Percentiles rank a stretch among this genome's conserved stretches.
Evolutionary conservation across 179 eudicot genomes (phyloP).

Genomic region (Sideroxylon spinosum): DNA sequence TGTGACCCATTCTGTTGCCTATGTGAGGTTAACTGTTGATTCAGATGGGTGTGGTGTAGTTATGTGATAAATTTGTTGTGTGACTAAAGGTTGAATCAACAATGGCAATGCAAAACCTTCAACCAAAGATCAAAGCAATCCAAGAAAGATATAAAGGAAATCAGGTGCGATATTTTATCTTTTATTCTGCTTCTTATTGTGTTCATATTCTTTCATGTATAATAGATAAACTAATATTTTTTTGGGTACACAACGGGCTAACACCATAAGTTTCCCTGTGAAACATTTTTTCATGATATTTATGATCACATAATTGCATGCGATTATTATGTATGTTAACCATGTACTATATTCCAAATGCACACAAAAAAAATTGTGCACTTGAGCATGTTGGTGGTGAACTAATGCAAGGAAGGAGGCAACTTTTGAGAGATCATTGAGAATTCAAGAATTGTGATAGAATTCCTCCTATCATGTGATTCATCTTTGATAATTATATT

Average conservation of each 20-base stretch:
- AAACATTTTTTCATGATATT: neutral
- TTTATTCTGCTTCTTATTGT: constrained; percentile 6
- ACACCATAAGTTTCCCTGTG: neutral
- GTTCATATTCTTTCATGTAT: neutral
- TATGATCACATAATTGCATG: neutral
- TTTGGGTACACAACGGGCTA: neutral
- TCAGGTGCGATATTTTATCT: constrained; percentile 46
- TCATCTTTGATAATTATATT: neutral
- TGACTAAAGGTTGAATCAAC: constrained; percentile 81
- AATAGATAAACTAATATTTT: neutral
- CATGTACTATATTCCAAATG: neutral
- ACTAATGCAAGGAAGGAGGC: neutral
- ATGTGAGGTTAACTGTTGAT: neutral
- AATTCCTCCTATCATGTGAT: neutral
- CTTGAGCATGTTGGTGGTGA: neutral
- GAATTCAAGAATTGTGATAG: neutral
- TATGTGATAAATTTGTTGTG: constrained; percentile 8
- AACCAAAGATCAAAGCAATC: constrained; percentile 96
- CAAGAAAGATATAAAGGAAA: constrained; percentile 97
- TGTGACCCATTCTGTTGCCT: neutral
- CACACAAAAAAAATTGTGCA: neutral
- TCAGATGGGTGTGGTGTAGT: neutral
- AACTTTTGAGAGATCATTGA: neutral
- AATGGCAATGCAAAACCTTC: constrained; percentile 97
- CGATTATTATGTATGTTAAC: neutral